phyloP scores from a whole-genome alignment of 2,329 filamentous ascomycete genomes.

The Rutstroemia sp. region DNA sequence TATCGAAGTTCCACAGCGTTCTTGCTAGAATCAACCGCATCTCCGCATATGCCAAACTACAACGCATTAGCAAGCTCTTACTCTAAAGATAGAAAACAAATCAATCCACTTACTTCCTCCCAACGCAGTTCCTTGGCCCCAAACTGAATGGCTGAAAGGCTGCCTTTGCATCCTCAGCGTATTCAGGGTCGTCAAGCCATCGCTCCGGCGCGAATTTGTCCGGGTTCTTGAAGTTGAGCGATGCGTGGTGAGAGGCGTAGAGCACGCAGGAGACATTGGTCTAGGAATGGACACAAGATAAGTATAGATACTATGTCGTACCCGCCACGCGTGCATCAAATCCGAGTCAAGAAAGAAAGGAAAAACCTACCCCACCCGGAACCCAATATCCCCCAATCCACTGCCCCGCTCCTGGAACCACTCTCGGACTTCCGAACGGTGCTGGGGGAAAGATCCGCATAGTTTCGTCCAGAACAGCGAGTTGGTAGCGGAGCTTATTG shows the following conservation, averaged over 20 bases:
- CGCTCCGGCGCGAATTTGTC: conserved; percentile 17
- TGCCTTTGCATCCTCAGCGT: conserved; percentile 1
- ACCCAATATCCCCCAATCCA: conserved; percentile 3
- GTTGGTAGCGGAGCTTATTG: conserved; percentile 3
- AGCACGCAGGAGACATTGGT: conserved; percentile 3
- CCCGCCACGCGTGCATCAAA: neutral
- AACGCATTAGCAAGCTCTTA: neutral
- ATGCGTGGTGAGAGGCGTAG: neutral
- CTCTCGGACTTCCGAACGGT: neutral
- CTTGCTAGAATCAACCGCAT: conserved; percentile 14
- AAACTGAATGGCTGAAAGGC: conserved; percentile 10
- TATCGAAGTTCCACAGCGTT: conserved; percentile 13
- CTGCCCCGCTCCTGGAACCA: neutral
- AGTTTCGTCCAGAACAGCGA: conserved; percentile 3
- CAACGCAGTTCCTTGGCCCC: conserved; percentile 14
- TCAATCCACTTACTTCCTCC: conserved; percentile 8
- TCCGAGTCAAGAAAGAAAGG: neutral
- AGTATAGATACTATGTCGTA: neutral
- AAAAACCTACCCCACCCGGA: conserved; percentile 3
- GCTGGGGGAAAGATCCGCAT: conserved; percentile 9
- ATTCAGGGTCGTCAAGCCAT: conserved; percentile 27
- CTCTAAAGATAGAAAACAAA: neutral
- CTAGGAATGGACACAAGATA: neutral
- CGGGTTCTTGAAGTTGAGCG: conserved; percentile 10
- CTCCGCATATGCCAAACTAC: conserved; percentile 12